Evolutionary conservation across 2,329 filamentous ascomycete genomes (phyloP).

Genomic region (Penicillium brevicompactum): DNA sequence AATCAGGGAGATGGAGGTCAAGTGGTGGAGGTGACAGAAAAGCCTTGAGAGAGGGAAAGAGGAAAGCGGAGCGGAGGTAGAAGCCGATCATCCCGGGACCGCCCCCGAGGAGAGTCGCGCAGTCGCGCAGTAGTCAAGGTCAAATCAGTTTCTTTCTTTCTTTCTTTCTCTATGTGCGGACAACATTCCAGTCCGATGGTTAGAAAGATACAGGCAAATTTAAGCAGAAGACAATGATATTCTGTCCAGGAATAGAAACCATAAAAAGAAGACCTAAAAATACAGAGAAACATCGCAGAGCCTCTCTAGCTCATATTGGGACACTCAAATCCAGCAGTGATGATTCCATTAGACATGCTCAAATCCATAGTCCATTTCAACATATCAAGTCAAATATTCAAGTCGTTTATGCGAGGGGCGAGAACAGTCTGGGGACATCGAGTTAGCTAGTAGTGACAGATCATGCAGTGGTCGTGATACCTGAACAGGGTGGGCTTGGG

Average conservation of each 20-base stretch:
- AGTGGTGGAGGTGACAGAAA: neutral
- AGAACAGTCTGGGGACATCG: constrained; percentile 39
- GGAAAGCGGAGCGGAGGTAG: neutral
- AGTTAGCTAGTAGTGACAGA: constrained; percentile 17
- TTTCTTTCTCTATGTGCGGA: neutral
- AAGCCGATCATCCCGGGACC: neutral
- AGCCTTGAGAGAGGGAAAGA: neutral
- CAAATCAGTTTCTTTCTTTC: too few species aligned
- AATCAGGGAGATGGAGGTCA: neutral
- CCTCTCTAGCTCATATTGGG: neutral
- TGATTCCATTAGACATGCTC: neutral
- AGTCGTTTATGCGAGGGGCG: constrained; percentile 42
- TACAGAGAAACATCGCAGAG: constrained; percentile 11
- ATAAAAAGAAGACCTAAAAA: constrained; percentile 21
- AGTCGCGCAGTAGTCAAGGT: neutral
- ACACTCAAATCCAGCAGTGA: neutral
- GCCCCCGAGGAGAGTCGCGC: neutral
- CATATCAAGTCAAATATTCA: neutral
- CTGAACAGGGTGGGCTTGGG: constrained; percentile 80
- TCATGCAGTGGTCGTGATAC: constrained; percentile 44
- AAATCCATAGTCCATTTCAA: neutral
- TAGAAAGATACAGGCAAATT: neutral
- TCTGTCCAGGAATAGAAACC: too few species aligned
- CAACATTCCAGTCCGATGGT: neutral
- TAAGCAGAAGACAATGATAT: too few species aligned